These are phyloP conservation scores for Cetradonia linearis DNA, from an alignment of 495 filamentous ascomycete genomes.

Conservation along the genomic window DNA sequence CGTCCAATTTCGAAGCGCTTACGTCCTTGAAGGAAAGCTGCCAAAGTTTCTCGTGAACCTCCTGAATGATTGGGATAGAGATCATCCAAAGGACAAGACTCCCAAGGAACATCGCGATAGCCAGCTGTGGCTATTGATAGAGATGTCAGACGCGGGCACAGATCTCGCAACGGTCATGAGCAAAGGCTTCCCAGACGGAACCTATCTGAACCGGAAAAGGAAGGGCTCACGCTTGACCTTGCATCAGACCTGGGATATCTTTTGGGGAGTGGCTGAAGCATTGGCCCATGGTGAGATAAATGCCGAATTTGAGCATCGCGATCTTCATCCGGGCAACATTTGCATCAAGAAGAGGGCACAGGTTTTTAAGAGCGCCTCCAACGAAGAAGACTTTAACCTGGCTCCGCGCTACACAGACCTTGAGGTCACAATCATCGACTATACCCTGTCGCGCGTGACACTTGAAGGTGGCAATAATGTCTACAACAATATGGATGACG, in stretches of 20 bases:
- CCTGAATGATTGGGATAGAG: constrained; percentile 16
- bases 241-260: constrained; percentile 71
- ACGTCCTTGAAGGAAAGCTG: constrained; percentile 61
- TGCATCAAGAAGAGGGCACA: constrained; percentile 49
- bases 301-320: constrained; percentile 76
- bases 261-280: constrained; percentile 68
- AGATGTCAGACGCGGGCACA: constrained; percentile 77
- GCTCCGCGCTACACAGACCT: constrained; percentile 49
- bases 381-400: constrained; percentile 11
- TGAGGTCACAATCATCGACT: constrained; percentile 79
- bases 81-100: constrained; percentile 25
- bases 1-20: constrained; percentile 73
- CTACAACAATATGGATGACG: constrained; percentile 34
- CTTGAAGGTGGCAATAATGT: constrained; percentile 30
- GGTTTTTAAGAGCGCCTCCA: constrained; percentile 30
- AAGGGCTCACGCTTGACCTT: constrained; percentile 31
- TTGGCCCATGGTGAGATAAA: constrained; percentile 65
- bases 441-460: constrained; percentile 65
- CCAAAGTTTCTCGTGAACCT: constrained; percentile 39
- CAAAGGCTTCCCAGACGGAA: constrained; percentile 11
- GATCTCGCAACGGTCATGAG: constrained; percentile 59
- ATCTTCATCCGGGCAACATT: constrained; percentile 81
- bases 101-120: constrained; percentile 44
- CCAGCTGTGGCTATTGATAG: constrained; percentile 71
- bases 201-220: neutral